These are phyloP conservation scores for Chaetomium globosum DNA, from an alignment of 2,329 filamentous ascomycete species.

Conservation along the genomic window DNA sequence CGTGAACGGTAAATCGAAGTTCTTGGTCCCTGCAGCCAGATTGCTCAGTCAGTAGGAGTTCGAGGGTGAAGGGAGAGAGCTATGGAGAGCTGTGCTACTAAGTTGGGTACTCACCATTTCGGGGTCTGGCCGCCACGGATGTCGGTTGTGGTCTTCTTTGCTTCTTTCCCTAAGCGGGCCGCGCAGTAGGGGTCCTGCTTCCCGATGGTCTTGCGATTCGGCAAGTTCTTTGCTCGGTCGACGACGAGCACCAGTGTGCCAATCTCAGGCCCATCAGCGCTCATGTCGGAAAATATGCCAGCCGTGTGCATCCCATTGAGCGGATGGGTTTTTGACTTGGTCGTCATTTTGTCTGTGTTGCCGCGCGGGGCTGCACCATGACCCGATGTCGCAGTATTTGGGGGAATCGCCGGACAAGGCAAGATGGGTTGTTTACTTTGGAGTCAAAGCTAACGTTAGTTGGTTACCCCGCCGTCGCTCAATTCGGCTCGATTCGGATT, in stretches of 20 bases:
- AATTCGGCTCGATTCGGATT: not conserved
- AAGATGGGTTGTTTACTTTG: constrained; percentile 31
- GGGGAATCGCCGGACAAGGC: constrained; percentile 4
- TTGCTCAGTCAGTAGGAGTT: constrained; percentile 22
- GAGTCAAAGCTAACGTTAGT: constrained; percentile 1
- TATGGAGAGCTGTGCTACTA: constrained; percentile 17
- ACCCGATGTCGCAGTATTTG: constrained; percentile 14
- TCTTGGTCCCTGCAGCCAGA: constrained; percentile 80
- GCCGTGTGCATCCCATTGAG: constrained; percentile 75
- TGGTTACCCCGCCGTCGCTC: constrained; percentile 10
- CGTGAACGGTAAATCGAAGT: constrained; percentile 91
- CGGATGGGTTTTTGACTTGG: constrained; percentile 57
- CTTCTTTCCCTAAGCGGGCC: constrained; percentile 89
- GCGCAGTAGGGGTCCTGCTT: constrained; percentile 99
- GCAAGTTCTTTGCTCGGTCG: constrained; percentile 94
- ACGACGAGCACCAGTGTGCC: constrained; percentile 90
- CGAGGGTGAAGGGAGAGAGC: not conserved
- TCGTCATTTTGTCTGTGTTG: constrained; percentile 48
- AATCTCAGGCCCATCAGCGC: constrained; percentile 87
- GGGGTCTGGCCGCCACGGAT: constrained; percentile 93
- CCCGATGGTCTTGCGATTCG: constrained; percentile 94
- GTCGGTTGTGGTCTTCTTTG: constrained; percentile 95
- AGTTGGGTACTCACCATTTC: constrained; percentile 68
- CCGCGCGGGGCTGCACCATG: constrained; percentile 28
- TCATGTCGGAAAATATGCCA: constrained; percentile 93